phyloP scores from a whole-genome alignment of 495 filamentous ascomycete species.

The Antarctomyces pellizariae region DNA sequence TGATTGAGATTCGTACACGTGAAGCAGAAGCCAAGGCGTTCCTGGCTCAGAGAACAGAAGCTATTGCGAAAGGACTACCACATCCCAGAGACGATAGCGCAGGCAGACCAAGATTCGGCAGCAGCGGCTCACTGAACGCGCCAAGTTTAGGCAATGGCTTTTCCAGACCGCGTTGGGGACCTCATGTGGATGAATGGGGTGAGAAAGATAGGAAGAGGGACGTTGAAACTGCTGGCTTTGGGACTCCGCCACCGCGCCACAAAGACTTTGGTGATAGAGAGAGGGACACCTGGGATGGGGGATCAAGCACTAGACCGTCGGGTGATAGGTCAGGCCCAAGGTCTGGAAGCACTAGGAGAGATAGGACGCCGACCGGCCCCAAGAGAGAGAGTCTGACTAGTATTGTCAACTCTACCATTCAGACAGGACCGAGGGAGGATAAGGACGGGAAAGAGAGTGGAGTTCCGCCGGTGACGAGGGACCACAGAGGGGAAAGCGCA shows the following conservation, averaged over 20 bases:
- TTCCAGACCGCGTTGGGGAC: background rate
- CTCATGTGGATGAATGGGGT: no score
- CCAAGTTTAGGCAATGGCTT: background rate
- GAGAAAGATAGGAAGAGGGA: slow-evolving; percentile 3
- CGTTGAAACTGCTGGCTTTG: background rate
- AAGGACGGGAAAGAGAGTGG: slow-evolving; percentile 5
- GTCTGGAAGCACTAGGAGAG: no score
- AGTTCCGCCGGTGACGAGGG: background rate
- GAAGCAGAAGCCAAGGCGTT: slow-evolving; percentile 33
- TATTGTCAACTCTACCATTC: no score
- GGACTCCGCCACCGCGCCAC: slow-evolving; percentile 3
- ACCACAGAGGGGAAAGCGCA: slow-evolving; percentile 11
- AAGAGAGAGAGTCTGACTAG: no score
- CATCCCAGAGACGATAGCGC: slow-evolving; percentile 12
- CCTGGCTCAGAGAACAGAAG: slow-evolving; percentile 26
- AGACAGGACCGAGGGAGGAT: slow-evolving; percentile 6
- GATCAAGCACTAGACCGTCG: no score
- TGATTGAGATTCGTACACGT: slow-evolving; percentile 28
- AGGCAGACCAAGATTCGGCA: slow-evolving; percentile 1
- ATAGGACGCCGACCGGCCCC: no score
- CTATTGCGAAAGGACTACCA: slow-evolving; percentile 25
- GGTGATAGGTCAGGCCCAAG: no score
- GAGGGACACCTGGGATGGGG: no score
- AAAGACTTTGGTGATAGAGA: slow-evolving; percentile 6
- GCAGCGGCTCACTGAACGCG: background rate